Evolutionary conservation across 371 early-diverging fungal genomes (phyloP), one percentile per base, ranked within the genome.

Genomic region (Actinomortierella wolfii): DNA sequence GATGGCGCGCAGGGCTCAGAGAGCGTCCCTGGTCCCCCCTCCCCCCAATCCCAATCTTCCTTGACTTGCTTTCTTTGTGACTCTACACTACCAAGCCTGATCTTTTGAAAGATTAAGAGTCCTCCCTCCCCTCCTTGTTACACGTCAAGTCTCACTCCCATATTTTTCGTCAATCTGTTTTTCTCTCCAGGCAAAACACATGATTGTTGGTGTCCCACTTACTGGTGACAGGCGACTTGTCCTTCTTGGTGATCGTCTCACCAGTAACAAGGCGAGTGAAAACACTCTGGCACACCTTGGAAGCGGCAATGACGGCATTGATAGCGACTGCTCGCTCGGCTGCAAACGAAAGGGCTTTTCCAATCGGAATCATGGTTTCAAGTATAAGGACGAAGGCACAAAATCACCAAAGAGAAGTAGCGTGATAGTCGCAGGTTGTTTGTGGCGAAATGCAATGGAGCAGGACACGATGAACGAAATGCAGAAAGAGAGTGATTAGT

Each of bases 221-320:
- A 89, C 94, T 81, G 18, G 98, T 98, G 21, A 98, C 98, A 28
- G 98, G 98, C 1, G 94, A 93, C 71, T 91, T 91, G 84, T 98
- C 98, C 59, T 83, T 83, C 83, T 98, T 98, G 51, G 87, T 92
- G 54, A 94, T 65, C 5, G 92, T 88, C 68, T 93, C 91, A 54
- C 80, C 86, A 14, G 86, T 81, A 28, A 92, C 94, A 15, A 95
- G 82, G 48, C 83, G 80, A 52, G 86, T 81, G 71, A 96, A 96
- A 3, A 95, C 96, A 3, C 84, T 79, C 64, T 91, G 87, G 67
- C 95, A 94, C 6, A 95, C 90, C 25, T 81, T 84, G 50, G 90
- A 89, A 7, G 98, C 98, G 44, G 82, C 81, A 40, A 89, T 78
- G 46, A 98, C 97, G 28, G 97, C 97, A 57, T 87, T 82, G 64